Conservation (phyloP, 148 eudicot genomes). For the Fagopyrum homotropicum region DNA sequence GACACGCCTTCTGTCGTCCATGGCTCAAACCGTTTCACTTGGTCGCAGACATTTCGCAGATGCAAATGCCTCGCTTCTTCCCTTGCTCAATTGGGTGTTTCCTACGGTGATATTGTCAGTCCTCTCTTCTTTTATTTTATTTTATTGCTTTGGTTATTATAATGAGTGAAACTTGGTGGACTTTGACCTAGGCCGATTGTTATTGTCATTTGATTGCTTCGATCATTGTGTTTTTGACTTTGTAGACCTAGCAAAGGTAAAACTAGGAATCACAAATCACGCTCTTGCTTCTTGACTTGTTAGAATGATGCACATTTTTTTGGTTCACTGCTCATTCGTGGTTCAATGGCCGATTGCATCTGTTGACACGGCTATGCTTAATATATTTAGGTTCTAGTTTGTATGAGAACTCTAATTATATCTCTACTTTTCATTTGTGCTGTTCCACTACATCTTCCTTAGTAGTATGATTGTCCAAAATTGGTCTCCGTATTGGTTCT, state of each 20-base stretch:
- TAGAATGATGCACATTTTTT: neutral
- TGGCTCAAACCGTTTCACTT: conserved; percentile 27
- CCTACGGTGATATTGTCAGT: conserved; percentile 37
- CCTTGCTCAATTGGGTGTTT: conserved; percentile 21
- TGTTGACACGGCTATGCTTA: too few species aligned
- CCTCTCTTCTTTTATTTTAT: neutral
- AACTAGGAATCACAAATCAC: neutral
- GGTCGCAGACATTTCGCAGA: conserved; percentile 34
- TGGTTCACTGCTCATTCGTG: neutral
- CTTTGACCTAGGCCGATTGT: neutral
- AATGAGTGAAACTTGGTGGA: neutral
- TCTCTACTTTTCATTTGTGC: too few species aligned
- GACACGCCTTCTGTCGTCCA: conserved; percentile 29
- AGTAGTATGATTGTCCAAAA: neutral
- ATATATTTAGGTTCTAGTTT: too few species aligned
- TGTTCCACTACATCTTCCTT: neutral
- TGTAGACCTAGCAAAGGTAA: neutral
- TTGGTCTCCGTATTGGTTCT: neutral
- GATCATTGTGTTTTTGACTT: neutral
- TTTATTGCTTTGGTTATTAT: neutral
- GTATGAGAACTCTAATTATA: too few species aligned
- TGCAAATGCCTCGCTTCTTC: conserved; percentile 40
- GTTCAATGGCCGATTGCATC: too few species aligned
- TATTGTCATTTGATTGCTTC: neutral
- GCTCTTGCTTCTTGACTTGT: neutral